Base-by-base conservation (phyloP, 2,329 filamentous ascomycete species). In the Cryphonectria naterciae region DNA sequence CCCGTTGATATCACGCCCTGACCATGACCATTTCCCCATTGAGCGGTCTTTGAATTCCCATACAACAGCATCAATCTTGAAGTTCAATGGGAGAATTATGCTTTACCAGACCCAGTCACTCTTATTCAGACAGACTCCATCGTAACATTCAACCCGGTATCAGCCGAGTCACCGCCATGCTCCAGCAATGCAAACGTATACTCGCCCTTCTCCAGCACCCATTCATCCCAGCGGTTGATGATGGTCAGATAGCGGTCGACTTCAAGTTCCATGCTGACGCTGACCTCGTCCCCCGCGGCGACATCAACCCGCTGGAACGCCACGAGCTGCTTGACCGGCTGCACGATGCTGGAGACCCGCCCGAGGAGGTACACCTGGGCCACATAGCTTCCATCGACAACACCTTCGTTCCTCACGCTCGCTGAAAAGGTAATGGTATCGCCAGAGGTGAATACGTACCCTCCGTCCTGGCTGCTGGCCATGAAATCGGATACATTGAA, bases 311-410 rank as follows among this genome's bases (percentile, higher is more conserved):
- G 75, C 41, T 76, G 72, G 69, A 85, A 84, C 11, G 82, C 81
- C 6, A 84, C 79, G 5, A 85, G 78, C 73, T 85, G 83, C 69
- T 78, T 81, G 1, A 82, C 78, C 0, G 83, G 81, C 72, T 83
- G 82, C 19, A 81, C 80, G 25, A 83, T 80, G 2, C 78, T 77
- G 1, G 79, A 81, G 0, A 83, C 75, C 1, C 83, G 80, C 37
- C 77, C 77, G 4, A 85, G 74, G 6, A 81, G 74, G 70, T 85
- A 85, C 4, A 83, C 77, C 68, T 84, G 81, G 41, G 77, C 77
- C 1, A 83, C 81, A 71, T 82, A 81, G 52, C 79, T 81, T 3
- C 82, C 82, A 2, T 74, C 70, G 15, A 77, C 37, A 0, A 64
- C 22, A 0, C 82, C 82, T 1, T 67, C 78, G 65, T 84, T 84